Percentiles rank a stretch among this genome's conserved stretches.
Conservation (phyloP, 495 filamentous ascomycete species). For the Penicillium odoratum region DNA sequence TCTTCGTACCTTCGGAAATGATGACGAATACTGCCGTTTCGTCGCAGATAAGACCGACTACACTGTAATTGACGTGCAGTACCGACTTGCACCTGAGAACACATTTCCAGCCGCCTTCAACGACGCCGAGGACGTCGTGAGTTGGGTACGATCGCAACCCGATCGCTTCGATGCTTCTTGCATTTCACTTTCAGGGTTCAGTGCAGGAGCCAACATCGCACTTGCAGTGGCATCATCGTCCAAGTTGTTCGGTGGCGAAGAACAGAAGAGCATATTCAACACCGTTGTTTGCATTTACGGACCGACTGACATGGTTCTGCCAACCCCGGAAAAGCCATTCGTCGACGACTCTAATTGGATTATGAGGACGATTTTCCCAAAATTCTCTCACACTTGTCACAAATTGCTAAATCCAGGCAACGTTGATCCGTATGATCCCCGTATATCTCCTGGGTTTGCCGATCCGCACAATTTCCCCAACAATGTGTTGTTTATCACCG, state of each 20-base stretch:
- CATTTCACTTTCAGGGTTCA: conserved; percentile 47
- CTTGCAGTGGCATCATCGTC: conserved; percentile 34
- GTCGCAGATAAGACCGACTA: conserved; percentile 38
- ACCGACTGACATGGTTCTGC: conserved; percentile 32
- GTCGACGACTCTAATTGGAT: conserved; percentile 30
- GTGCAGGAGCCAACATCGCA: conserved; percentile 46
- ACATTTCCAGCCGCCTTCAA: conserved; percentile 74
- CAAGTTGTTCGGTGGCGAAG: conserved; percentile 24
- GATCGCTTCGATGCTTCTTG: conserved; percentile 34
- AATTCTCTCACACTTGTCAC: conserved; percentile 33
- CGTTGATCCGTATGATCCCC: conserved; percentile 32
- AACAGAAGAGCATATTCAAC: conserved; percentile 24
- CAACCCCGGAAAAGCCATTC: conserved; percentile 24
- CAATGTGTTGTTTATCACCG: conserved; percentile 44
- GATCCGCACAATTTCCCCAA: conserved; percentile 36
- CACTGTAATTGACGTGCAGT: conserved; percentile 58
- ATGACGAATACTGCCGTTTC: conserved; percentile 42
- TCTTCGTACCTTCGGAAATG: conserved; percentile 39
- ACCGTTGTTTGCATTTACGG: conserved; percentile 45
- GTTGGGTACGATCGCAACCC: conserved; percentile 34
- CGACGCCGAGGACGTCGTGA: conserved; percentile 57
- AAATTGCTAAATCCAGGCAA: conserved; percentile 25
- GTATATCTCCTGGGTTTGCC: conserved; percentile 42
- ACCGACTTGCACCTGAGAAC: conserved; percentile 75
- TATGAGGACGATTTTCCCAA: conserved; percentile 26